phyloP scores from a whole-genome alignment of 2,329 filamentous ascomycete genomes.

The Trichoderma asperellum region DNA sequence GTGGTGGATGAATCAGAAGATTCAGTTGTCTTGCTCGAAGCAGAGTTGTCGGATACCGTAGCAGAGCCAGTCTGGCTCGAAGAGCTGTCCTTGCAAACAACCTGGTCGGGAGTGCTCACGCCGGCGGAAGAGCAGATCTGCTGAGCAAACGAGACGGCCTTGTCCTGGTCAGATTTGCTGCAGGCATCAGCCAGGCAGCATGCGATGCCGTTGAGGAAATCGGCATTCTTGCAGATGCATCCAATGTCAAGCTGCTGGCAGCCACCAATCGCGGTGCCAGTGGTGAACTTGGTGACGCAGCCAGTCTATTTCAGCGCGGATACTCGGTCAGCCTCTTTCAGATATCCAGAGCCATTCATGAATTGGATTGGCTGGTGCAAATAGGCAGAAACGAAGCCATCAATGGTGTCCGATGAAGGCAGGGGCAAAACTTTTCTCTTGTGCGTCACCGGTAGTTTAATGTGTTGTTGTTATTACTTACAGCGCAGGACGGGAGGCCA shows the following conservation, averaged over 20 bases:
- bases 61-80: slow-evolving; percentile 27
- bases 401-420: neutral
- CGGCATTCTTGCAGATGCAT: slow-evolving; percentile 48
- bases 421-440: neutral
- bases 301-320: slow-evolving; percentile 34
- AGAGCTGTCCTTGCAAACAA: slow-evolving; percentile 41
- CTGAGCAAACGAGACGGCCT: slow-evolving; percentile 45
- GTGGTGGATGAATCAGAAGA: slow-evolving; percentile 27
- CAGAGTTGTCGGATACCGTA: slow-evolving; percentile 6
- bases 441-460: neutral
- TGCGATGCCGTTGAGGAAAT: slow-evolving; percentile 47
- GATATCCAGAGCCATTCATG: neutral
- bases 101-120: slow-evolving; percentile 43
- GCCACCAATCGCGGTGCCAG: slow-evolving; percentile 42
- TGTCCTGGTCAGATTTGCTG: slow-evolving; percentile 39
- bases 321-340: neutral
- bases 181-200: slow-evolving; percentile 48
- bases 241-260: slow-evolving; percentile 45
- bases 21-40: slow-evolving; percentile 18
- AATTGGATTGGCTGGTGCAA: neutral
- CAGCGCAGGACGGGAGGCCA: slow-evolving; percentile 45
- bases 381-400: neutral
- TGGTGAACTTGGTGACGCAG: slow-evolving; percentile 43
- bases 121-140: slow-evolving; percentile 45
- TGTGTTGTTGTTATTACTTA: slow-evolving; percentile 36